Percentiles rank a stretch among this genome's conserved stretches.
Evolutionary conservation across 805 yeast species (phyloP).

Genomic region (Suhomyces prunicola): DNA sequence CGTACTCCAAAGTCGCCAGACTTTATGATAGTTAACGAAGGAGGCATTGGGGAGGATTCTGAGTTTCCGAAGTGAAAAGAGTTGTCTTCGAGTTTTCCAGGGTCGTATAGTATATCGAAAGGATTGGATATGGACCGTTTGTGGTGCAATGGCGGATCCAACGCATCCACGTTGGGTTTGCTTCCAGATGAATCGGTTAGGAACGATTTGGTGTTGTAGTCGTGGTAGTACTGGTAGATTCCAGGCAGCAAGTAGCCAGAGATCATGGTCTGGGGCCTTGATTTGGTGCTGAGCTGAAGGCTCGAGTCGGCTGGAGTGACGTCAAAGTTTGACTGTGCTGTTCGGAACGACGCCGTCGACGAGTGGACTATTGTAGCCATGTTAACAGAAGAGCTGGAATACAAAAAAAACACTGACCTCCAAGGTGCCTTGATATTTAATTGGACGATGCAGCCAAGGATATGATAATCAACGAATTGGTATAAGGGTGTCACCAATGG

Average conservation of each 20-base stretch:
- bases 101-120: constrained; percentile 25
- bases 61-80: not conserved
- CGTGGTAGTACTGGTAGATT: constrained; percentile 6
- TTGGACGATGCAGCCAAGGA: not conserved
- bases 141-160: constrained; percentile 4
- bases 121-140: constrained; percentile 22
- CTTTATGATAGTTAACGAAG: constrained; percentile 26
- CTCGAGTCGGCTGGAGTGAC: not conserved
- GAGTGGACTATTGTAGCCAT: constrained; percentile 3
- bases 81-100: not conserved
- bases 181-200: not conserved
- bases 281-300: not conserved
- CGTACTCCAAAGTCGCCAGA: constrained; percentile 6
- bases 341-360: constrained; percentile 14
- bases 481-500: not conserved
- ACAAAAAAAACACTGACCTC: too few relatives aligned
- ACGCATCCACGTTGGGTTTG: not conserved
- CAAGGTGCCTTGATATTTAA: not conserved
- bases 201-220: constrained; percentile 2
- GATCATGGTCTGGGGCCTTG: not conserved
- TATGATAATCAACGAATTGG: too few relatives aligned
- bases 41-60: constrained; percentile 9
- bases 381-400: too few relatives aligned
- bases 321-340: constrained; percentile 7
- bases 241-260: constrained; percentile 2